Conservation (phyloP, 306 rosid genomes). For the Fagus sylvatica region DNA sequence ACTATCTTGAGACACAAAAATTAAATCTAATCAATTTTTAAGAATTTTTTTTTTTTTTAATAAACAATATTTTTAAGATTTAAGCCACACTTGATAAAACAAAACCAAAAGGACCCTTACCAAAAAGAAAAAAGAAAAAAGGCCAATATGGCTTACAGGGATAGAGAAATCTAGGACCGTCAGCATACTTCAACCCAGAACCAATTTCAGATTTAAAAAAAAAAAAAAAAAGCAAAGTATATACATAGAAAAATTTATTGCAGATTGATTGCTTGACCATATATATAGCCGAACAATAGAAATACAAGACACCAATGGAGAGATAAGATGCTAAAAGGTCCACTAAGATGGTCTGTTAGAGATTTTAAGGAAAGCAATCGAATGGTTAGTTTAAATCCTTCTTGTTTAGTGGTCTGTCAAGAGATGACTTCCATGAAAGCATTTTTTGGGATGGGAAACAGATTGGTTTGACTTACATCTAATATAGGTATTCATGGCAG, state of each 20-base stretch:
- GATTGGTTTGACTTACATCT: background rate
- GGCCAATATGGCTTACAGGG: background rate
- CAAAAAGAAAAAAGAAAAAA: background rate
- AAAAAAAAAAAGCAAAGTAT: no score
- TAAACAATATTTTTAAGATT: background rate
- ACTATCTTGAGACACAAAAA: background rate
- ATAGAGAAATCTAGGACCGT: background rate
- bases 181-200: background rate
- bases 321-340: no score
- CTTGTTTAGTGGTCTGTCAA: background rate
- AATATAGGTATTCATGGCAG: background rate
- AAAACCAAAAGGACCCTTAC: background rate
- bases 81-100: background rate
- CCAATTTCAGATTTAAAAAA: background rate
- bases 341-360: no score
- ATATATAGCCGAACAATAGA: no score
- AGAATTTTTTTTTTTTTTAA: background rate
- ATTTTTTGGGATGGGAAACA: background rate
- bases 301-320: no score
- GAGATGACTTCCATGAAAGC: background rate
- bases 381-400: background rate
- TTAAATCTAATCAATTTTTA: background rate
- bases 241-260: no score
- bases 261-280: no score
- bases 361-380: background rate